These are phyloP conservation scores for Aphanomyces cochlioides DNA, from an alignment of 352 stramenopile species.

Conservation along the genomic window DNA sequence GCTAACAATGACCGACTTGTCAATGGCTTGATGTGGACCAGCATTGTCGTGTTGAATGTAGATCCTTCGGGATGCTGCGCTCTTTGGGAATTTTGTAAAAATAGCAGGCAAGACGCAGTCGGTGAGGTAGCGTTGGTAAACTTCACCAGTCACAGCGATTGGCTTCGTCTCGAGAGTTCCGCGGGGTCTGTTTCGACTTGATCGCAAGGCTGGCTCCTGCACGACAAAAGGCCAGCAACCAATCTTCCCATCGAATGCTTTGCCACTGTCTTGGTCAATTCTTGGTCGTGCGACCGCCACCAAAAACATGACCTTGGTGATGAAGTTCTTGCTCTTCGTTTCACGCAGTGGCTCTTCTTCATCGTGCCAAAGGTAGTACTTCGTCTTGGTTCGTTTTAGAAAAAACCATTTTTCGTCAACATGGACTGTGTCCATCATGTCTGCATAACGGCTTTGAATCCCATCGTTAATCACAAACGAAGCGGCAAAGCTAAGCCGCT, in stretches of 20 bases:
- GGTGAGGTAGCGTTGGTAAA: neutral
- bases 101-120: neutral
- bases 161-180: neutral
- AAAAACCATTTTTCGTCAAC: conserved; percentile 3
- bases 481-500: neutral
- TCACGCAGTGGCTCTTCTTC: neutral
- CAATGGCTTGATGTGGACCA: neutral
- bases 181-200: neutral
- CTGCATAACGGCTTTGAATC: neutral
- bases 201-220: too few species aligned
- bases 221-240: neutral
- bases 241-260: neutral
- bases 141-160: neutral
- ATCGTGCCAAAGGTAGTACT: neutral
- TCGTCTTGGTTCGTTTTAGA: neutral
- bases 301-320: conserved; percentile 10
- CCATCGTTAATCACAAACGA: neutral
- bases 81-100: too few species aligned
- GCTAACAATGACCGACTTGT: neutral
- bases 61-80: neutral
- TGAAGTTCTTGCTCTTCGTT: neutral
- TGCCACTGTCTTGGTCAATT: neutral
- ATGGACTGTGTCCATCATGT: neutral
- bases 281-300: neutral
- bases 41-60: conserved; percentile 4